These are phyloP conservation scores for Boletellus dicymbophilus DNA, from an alignment of 1,284 basidiomycete genomes.

Conservation along the genomic window DNA sequence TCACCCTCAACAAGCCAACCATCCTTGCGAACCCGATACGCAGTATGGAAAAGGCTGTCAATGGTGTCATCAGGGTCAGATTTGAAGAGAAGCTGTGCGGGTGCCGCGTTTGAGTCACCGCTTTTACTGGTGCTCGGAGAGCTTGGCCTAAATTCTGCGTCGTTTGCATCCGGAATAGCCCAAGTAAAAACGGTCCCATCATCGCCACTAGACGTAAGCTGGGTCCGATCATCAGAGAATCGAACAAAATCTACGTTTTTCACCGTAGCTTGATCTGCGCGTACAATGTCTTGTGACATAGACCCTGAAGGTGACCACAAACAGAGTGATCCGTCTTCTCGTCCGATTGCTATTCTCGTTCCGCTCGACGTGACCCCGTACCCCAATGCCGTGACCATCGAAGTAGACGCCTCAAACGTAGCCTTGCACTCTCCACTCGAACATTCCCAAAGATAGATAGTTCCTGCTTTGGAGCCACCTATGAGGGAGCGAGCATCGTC, in stretches of 20 bases:
- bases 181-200: constrained; percentile 12
- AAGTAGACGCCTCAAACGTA: constrained; percentile 3
- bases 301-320: constrained; percentile 21
- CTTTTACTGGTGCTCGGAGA: neutral
- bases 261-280: constrained; percentile 1
- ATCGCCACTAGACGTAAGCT: constrained; percentile 12
- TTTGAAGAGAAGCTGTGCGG: constrained; percentile 8
- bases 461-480: constrained; percentile 14
- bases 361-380: neutral
- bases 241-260: constrained; percentile 9
- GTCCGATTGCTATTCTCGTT: constrained; percentile 12
- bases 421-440: constrained; percentile 14
- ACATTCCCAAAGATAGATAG: constrained; percentile 20
- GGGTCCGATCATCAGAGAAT: constrained; percentile 11
- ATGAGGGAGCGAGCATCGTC: constrained; percentile 9
- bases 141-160: neutral
- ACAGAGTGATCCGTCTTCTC: constrained; percentile 18
- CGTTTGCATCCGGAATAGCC: constrained; percentile 4
- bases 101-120: neutral
- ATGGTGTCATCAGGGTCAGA: constrained; percentile 13
- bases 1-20: constrained; percentile 22
- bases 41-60: constrained; percentile 7
- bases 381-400: constrained; percentile 19
- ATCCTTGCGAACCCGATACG: constrained; percentile 20
- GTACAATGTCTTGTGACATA: constrained; percentile 8